Base-by-base conservation (phyloP, 83 land plant species). In the Thuja plicata region DNA sequence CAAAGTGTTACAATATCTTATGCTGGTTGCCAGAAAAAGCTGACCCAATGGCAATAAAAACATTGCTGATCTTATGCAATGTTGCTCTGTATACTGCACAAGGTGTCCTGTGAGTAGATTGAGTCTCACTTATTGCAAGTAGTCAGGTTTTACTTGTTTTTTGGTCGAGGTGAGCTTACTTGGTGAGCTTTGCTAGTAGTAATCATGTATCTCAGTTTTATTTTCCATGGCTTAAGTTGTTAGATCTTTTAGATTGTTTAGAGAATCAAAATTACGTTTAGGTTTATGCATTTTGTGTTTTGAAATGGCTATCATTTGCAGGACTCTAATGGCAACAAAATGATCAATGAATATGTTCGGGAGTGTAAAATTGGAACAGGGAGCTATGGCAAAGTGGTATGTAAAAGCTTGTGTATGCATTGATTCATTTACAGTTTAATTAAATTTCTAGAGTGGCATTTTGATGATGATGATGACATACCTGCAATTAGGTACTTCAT, bases 301-400 rank as follows among this genome's bases (percentile, higher is more conserved):
- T 52, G 62, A 84, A 52, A 84, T 50, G 19, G 40, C 1, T 52
- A 30, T 84, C 40, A 52, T 84, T 0, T 52, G 32, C 62, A 84
- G 86, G 86, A 84, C 60, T 19, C 55, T 5, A 13, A 96, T 90
- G 99, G 99, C 32, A 94, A 93, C 87, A 97, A 95, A 91, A 97
- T 92, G 94, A 89, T 96, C 57, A 97, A 97, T 91, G 97, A 97
- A 73, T 97, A 97, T 94, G 97, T 96, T 46, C 95, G 97, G 10
- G 95, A 92, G 87, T 87, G 88, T 62, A 96, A 92, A 92, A 95
- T 97, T 90, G 99, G 96, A 86, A 91, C 96, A 62, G 99, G 99
- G 8, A 96, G 98, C 89, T 97, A 97, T 90, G 99, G 97, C 24
- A 97, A 97, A 96, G 99, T 97, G 98, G 99, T 97, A 89, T 92